Evolutionary conservation across 805 yeast genomes (phyloP).

Genomic region (Metschnikowia bowlesiae): DNA sequence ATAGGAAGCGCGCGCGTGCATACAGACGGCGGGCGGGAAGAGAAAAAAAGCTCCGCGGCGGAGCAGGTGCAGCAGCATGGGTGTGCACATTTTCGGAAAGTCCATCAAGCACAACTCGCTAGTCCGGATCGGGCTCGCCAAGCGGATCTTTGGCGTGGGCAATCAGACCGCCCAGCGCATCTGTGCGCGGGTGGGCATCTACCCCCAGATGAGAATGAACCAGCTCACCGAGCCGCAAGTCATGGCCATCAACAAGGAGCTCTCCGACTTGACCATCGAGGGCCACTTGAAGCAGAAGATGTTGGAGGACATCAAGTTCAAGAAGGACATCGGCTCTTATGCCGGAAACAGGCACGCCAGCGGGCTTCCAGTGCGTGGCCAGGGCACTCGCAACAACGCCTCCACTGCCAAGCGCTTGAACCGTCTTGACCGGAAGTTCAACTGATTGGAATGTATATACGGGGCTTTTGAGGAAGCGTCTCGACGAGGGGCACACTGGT

Average conservation of each 20-base stretch:
- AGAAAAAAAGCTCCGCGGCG: background rate
- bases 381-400: slow-evolving; percentile 87
- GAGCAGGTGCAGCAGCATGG: slow-evolving; percentile 23
- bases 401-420: slow-evolving; percentile 85
- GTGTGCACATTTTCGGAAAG: slow-evolving; percentile 43
- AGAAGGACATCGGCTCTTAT: slow-evolving; percentile 78
- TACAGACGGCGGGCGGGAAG: background rate
- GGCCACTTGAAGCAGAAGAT: slow-evolving; percentile 71
- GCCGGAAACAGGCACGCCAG: slow-evolving; percentile 86
- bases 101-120: slow-evolving; percentile 40
- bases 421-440: slow-evolving; percentile 55
- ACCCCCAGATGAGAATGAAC: slow-evolving; percentile 92
- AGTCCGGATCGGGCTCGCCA: slow-evolving; percentile 60
- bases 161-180: slow-evolving; percentile 61
- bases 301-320: slow-evolving; percentile 71
- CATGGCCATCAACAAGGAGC: slow-evolving; percentile 80
- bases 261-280: slow-evolving; percentile 78
- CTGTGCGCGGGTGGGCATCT: slow-evolving; percentile 85
- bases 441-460: slow-evolving; percentile 5
- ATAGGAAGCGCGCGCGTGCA: background rate
- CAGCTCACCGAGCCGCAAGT: slow-evolving; percentile 86
- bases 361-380: slow-evolving; percentile 70
- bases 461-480: background rate
- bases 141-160: slow-evolving; percentile 88
- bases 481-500: too few species aligned